Evolutionary conservation across 2,329 filamentous ascomycete species (phyloP).

Genomic region (Xylariaceae sp.): DNA sequence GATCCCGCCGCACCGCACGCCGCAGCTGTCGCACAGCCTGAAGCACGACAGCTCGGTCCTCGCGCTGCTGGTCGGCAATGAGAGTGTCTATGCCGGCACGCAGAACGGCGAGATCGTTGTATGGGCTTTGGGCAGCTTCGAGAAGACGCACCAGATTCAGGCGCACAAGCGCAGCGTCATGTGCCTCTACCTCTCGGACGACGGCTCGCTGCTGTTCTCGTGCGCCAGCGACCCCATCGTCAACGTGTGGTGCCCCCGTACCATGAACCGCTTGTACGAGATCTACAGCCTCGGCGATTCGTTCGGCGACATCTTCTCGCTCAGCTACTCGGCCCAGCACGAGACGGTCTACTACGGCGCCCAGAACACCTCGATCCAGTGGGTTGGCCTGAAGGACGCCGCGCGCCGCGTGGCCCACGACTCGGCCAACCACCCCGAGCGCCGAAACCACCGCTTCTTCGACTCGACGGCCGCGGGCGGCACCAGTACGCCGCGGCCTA

Average conservation of each 20-base stretch:
- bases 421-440: conserved; percentile 63
- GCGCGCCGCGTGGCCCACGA: conserved; percentile 51
- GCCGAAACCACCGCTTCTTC: conserved; percentile 81
- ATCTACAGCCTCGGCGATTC: conserved; percentile 91
- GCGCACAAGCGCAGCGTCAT: conserved; percentile 90
- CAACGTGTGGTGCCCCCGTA: conserved; percentile 82
- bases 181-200: conserved; percentile 70
- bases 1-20: conserved; percentile 29
- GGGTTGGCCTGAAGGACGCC: conserved; percentile 68
- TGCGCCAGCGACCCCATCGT: conserved; percentile 89
- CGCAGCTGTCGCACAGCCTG: conserved; percentile 67
- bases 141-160: conserved; percentile 69
- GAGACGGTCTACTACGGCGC: conserved; percentile 85
- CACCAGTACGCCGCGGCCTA: conserved; percentile 65
- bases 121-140: conserved; percentile 84
- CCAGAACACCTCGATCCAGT: conserved; percentile 93
- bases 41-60: conserved; percentile 74
- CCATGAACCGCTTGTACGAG: conserved; percentile 71
- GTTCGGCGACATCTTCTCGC: conserved; percentile 87
- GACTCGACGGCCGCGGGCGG: conserved; percentile 85
- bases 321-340: conserved; percentile 74
- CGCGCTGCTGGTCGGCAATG: conserved; percentile 70
- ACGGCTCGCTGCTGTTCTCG: conserved; percentile 74
- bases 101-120: conserved; percentile 89
- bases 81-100: conserved; percentile 83